phyloP scores from a whole-genome alignment of 768 basidiomycete species.

The Boletus patriciae region DNA sequence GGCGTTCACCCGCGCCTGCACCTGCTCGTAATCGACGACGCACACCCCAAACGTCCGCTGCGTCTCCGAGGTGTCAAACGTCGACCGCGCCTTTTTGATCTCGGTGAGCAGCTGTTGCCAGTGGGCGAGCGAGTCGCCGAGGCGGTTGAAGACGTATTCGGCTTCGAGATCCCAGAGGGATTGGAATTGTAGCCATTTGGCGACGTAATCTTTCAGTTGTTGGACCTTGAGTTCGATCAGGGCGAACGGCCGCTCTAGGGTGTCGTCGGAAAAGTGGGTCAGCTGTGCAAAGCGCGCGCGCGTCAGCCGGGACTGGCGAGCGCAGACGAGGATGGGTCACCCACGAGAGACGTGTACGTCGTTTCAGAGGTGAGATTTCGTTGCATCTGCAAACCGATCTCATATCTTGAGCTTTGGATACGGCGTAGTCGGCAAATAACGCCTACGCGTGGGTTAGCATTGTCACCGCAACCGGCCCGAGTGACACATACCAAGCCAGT shows the following conservation, averaged over 20 bases:
- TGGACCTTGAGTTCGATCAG: slow-evolving; percentile 88
- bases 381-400: slow-evolving; percentile 93
- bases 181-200: slow-evolving; percentile 98
- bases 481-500: slow-evolving; percentile 67
- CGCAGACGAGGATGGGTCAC: slow-evolving; percentile 22
- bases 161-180: slow-evolving; percentile 98
- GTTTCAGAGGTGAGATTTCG: slow-evolving; percentile 61
- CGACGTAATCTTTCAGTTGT: slow-evolving; percentile 86
- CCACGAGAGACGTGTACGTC: slow-evolving; percentile 80
- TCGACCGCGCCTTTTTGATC: slow-evolving; percentile 94
- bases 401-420: slow-evolving; percentile 94
- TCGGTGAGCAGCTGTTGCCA: slow-evolving; percentile 97
- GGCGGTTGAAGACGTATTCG: slow-evolving; percentile 92
- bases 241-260: slow-evolving; percentile 77
- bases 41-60: slow-evolving; percentile 90
- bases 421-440: slow-evolving; percentile 83
- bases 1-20: slow-evolving; percentile 94
- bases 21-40: slow-evolving; percentile 96
- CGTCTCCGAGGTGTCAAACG: slow-evolving; percentile 96
- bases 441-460: slow-evolving; percentile 41
- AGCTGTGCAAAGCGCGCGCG: slow-evolving; percentile 45
- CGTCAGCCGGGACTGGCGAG: slow-evolving; percentile 6
- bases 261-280: slow-evolving; percentile 67
- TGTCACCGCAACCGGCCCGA: not conserved
- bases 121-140: slow-evolving; percentile 88